A percentile compares a stretch with the other conserved stretches of the same genome.
Conservation (phyloP, 2,329 filamentous ascomycete genomes). For the Colletotrichum sp. region DNA sequence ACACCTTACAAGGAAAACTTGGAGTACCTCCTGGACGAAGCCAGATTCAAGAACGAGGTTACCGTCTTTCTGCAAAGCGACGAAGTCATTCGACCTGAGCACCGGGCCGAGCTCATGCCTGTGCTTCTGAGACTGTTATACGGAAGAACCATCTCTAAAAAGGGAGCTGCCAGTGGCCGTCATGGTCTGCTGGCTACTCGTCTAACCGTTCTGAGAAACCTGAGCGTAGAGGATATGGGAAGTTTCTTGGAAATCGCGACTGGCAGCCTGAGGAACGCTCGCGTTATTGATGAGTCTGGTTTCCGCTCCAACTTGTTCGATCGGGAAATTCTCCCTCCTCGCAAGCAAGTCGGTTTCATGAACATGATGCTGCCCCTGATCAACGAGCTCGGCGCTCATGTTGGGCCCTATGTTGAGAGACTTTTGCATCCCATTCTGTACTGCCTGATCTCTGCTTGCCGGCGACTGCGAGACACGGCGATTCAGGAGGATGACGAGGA, state of each 20-base stretch:
- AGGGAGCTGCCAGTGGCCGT: constrained; percentile 76
- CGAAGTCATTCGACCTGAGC: constrained; percentile 73
- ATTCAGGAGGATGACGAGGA: constrained; percentile 40
- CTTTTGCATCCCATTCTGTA: constrained; percentile 82
- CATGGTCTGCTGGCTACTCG: constrained; percentile 83
- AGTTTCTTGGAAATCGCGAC: constrained; percentile 84
- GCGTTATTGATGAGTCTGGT: constrained; percentile 56
- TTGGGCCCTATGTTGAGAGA: constrained; percentile 69
- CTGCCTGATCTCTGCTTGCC: constrained; percentile 76
- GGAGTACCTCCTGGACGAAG: constrained; percentile 86
- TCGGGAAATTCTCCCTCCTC: constrained; percentile 64
- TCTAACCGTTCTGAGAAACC: constrained; percentile 79
- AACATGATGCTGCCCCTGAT: constrained; percentile 92
- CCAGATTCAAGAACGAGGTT: constrained; percentile 92
- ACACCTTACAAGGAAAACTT: constrained; percentile 84
- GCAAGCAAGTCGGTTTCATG: constrained; percentile 88
- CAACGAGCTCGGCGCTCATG: constrained; percentile 78
- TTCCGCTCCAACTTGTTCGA: constrained; percentile 59
- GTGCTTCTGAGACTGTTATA: constrained; percentile 88
- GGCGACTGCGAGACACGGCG: constrained; percentile 52
- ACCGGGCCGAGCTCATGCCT: constrained; percentile 79
- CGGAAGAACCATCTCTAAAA: constrained; percentile 84
- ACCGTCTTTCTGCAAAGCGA: constrained; percentile 83
- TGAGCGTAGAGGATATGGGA: constrained; percentile 76
- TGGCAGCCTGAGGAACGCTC: constrained; percentile 68